Base-by-base conservation (phyloP, 805 yeast genomes). In the Kazachstania kunashirensis region DNA sequence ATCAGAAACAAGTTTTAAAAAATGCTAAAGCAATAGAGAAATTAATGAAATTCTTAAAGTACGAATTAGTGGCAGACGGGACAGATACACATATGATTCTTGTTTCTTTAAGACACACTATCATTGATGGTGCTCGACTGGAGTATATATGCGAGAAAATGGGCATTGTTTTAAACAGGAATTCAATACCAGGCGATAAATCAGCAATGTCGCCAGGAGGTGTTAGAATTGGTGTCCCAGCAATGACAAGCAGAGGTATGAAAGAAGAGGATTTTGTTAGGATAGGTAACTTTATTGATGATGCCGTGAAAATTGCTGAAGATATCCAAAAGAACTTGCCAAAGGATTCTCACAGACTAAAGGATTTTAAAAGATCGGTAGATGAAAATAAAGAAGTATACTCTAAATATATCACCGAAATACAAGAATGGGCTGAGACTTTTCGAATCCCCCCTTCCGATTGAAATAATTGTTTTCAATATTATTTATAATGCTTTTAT, bases 61-160 rank as follows among this genome's bases (percentile, higher is more conserved):
- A 80, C 71, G 70, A 76, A 46, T 73, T 89, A 51, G 96, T 89
- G 27, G 80, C 95, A 38, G 79, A 77, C 55, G 98, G 98, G 58
- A 89, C 98, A 38, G 96, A 89, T 67, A 80, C 96, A 39, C 98
- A 89, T 67, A 81, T 89, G 82, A 88, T 89, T 40, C 72, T 89
- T 50, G 84, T 89, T 42, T 79, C 82, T 46, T 77, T 88, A 62
- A 79, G 86, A 65, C 82, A 80, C 55, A 83, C 82, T 70, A 79
- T 79, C 43, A 80, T 88, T 45, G 96, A 88, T 59, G 96, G 96
- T 65, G 96, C 96, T 34, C 80, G 96, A 67, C 80, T 86, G 44
- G 96, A 88, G 68, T 78, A 94, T 42, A 89, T 89, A 31, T 82
- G 89, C 61, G 97, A 89, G 69, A 78, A 80, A 58, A 77, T 83